Evolutionary conservation across 1,284 basidiomycete genomes (phyloP).

Genomic region (Schizopora paradoxa): DNA sequence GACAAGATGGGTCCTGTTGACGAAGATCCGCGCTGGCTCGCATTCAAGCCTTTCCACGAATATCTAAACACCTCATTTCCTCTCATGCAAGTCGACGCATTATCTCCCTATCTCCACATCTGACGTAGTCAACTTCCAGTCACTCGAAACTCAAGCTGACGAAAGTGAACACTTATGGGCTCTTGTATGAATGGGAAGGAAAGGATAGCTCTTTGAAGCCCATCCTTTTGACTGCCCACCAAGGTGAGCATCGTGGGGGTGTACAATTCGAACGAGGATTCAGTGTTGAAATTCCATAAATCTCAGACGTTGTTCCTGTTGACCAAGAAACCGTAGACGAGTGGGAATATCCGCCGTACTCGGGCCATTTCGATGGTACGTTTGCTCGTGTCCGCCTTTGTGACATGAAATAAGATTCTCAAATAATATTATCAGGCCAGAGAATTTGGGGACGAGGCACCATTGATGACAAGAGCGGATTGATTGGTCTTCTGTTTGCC

Average conservation of each 20-base stretch:
- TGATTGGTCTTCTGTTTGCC: slow-evolving; percentile 30
- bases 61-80: slow-evolving; percentile 21
- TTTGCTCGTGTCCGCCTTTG: background rate
- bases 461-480: slow-evolving; percentile 36
- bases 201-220: slow-evolving; percentile 41
- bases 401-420: background rate
- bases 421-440: slow-evolving; percentile 20
- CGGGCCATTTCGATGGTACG: slow-evolving; percentile 36
- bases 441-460: slow-evolving; percentile 38
- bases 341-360: slow-evolving; percentile 40
- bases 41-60: slow-evolving; percentile 21
- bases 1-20: slow-evolving; percentile 21
- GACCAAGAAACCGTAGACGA: slow-evolving; percentile 32
- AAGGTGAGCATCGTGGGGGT: slow-evolving; percentile 28
- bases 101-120: background rate
- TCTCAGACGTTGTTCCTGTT: slow-evolving; percentile 39
- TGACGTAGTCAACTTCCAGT: slow-evolving; percentile 17
- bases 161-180: slow-evolving; percentile 41
- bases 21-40: slow-evolving; percentile 22
- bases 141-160: slow-evolving; percentile 33
- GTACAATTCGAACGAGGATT: too few species aligned
- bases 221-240: slow-evolving; percentile 41
- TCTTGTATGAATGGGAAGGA: slow-evolving; percentile 45
- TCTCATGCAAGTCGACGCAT: slow-evolving; percentile 15
- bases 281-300: too few species aligned